Percentiles rank a stretch among this genome's conserved stretches.
Evolutionary conservation across 768 basidiomycete genomes (phyloP).

Genomic region (Auricularia sp.): DNA sequence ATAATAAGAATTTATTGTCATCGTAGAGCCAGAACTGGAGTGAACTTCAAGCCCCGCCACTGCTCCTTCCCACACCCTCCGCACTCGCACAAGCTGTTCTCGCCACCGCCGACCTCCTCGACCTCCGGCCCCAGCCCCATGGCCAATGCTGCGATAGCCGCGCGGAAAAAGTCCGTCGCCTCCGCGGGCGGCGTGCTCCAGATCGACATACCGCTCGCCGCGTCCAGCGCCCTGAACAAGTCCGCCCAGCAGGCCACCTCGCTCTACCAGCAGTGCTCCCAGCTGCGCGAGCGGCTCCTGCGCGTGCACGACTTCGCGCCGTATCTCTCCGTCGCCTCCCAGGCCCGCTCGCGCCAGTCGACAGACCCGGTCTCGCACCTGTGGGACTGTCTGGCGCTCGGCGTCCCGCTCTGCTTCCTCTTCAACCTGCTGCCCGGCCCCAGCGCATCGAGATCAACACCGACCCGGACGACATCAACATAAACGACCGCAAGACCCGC

Average conservation of each 20-base stretch:
- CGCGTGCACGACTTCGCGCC: conserved; percentile 62
- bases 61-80: background rate
- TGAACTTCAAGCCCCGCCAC: background rate
- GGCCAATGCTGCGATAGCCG: conserved; percentile 11
- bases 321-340: conserved; percentile 14
- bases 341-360: conserved; percentile 47
- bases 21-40: too few relatives aligned
- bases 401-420: conserved; percentile 89
- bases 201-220: conserved; percentile 65
- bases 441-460: conserved; percentile 44
- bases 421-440: conserved; percentile 68
- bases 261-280: conserved; percentile 85
- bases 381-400: conserved; percentile 89
- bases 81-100: too few relatives aligned
- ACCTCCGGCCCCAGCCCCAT: background rate
- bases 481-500: conserved; percentile 67
- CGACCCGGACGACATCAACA: conserved; percentile 39
- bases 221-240: conserved; percentile 85
- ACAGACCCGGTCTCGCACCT: conserved; percentile 91
- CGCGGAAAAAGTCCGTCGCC: conserved; percentile 67
- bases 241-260: conserved; percentile 78
- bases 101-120: too few relatives aligned
- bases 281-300: conserved; percentile 64
- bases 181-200: conserved; percentile 48
- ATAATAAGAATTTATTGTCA: background rate